These are phyloP conservation scores for Chalciporus sphaerocephalus DNA, from an alignment of 768 basidiomycete genomes.

Conservation along the genomic window DNA sequence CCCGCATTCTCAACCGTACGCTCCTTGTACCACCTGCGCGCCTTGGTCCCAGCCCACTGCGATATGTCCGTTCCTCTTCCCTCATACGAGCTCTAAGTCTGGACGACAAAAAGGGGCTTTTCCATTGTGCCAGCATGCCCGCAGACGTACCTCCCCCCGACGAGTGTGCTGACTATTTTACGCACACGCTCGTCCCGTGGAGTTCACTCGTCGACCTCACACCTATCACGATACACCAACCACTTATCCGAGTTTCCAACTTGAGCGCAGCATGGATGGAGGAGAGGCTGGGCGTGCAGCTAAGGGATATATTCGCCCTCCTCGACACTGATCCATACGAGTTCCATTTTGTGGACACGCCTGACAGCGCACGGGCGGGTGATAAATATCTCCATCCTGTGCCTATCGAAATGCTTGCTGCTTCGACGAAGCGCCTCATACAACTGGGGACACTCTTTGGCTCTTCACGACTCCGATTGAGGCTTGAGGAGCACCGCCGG, in stretches of 20 bases:
- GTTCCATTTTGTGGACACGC: slow-evolving; percentile 21
- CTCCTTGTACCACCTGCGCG: slow-evolving; percentile 74
- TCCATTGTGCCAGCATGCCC: slow-evolving; percentile 45
- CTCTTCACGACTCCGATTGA: slow-evolving; percentile 60
- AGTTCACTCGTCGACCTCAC: slow-evolving; percentile 60
- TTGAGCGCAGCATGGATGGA: slow-evolving; percentile 36
- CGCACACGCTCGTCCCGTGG: slow-evolving; percentile 67
- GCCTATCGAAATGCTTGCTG: slow-evolving; percentile 10
- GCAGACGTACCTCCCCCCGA: slow-evolving; percentile 35
- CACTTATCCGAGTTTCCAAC: slow-evolving; percentile 48
- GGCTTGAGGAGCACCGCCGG: slow-evolving; percentile 34
- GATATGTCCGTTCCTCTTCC: slow-evolving; percentile 52
- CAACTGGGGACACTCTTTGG: slow-evolving; percentile 77
- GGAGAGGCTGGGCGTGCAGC: slow-evolving; percentile 22
- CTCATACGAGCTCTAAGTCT: slow-evolving; percentile 43
- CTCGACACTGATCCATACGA: slow-evolving; percentile 57
- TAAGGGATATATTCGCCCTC: slow-evolving; percentile 43
- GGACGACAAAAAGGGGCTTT: slow-evolving; percentile 47
- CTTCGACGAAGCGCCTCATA: slow-evolving; percentile 44
- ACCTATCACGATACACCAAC: slow-evolving; percentile 34
- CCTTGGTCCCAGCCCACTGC: slow-evolving; percentile 57
- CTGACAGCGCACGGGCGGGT: slow-evolving; percentile 4
- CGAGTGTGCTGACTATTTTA: slow-evolving; percentile 59
- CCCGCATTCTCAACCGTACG: slow-evolving; percentile 67
- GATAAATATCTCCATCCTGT: slow-evolving; percentile 9